Evolutionary conservation across 352 stramenopile genomes (phyloP).

Genomic region (Phytophthora fragariae): DNA sequence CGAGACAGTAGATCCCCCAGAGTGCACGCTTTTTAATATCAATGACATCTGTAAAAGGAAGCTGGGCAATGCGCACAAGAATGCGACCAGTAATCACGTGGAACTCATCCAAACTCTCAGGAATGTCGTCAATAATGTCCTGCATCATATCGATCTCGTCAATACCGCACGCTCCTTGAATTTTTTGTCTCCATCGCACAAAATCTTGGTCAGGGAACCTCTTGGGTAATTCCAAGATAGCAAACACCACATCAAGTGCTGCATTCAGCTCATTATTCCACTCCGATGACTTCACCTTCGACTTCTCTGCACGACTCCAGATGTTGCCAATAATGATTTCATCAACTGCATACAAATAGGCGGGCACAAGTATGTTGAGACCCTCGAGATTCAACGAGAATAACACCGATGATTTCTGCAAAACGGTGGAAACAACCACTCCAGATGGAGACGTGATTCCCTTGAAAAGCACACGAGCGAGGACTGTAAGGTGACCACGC

Average conservation of each 20-base stretch:
- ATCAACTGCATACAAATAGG: slow-evolving; percentile 85
- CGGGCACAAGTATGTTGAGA: slow-evolving; percentile 80
- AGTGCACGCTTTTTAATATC: slow-evolving; percentile 84
- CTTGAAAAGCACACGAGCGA: slow-evolving; percentile 77
- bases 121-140: slow-evolving; percentile 73
- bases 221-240: slow-evolving; percentile 75
- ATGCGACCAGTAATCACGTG: slow-evolving; percentile 78
- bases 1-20: slow-evolving; percentile 81
- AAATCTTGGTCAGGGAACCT: slow-evolving; percentile 80
- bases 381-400: slow-evolving; percentile 85
- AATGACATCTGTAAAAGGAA: slow-evolving; percentile 80
- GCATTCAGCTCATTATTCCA: slow-evolving; percentile 87
- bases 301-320: slow-evolving; percentile 71
- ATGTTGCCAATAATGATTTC: slow-evolving; percentile 87
- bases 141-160: slow-evolving; percentile 45
- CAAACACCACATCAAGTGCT: slow-evolving; percentile 79
- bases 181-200: slow-evolving; percentile 81
- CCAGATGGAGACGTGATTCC: slow-evolving; percentile 78
- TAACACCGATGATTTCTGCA: slow-evolving; percentile 76
- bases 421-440: slow-evolving; percentile 81
- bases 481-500: slow-evolving; percentile 65
- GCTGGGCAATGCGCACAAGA: slow-evolving; percentile 74
- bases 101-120: slow-evolving; percentile 71
- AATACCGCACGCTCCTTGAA: slow-evolving; percentile 53
- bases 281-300: slow-evolving; percentile 74